Base-by-base conservation (phyloP, 495 filamentous ascomycete species). In the Penicillium cosmopolitanum region DNA sequence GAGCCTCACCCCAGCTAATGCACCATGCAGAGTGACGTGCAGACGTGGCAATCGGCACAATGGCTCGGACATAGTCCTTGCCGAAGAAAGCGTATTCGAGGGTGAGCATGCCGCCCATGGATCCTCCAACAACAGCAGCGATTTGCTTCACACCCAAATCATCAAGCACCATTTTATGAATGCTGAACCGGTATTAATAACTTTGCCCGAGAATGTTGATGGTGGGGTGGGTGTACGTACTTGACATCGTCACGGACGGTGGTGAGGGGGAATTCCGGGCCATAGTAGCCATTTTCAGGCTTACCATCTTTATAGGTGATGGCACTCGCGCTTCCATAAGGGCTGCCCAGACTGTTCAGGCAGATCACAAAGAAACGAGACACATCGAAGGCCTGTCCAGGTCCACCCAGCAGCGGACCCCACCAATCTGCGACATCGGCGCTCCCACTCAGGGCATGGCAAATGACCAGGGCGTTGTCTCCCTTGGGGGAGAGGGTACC, bases 341-440 rank as follows among this genome's bases (percentile, higher is more conserved):
- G 95, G 72, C 93, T 97, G 21, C 95, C 95, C 64, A 98, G 73
- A 75, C 93, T 96, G 79, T 98, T 98, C 74, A 97, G 84, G 75
- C 95, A 98, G 46, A 97, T 82, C 56, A 98, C 82, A 74, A 94
- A 98, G 81, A 98, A 98, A 35, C 91, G 85, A 12, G 91, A 90
- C 12, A 87, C 85, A 73, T 98, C 95, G 67, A 98, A 98, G 2
- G 93, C 94, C 65, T 90, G 89, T 34, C 94, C 93, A 51, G 89
- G 84, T 9, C 93, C 91, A 28, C 93, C 93, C 9, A 98, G 85
- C 19, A 98, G 82, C 16, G 95, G 95, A 7, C 95, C 95, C 95
- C 95, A 98, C 95, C 95, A 98, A 77, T 98, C 95, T 58, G 86
- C 84, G 28, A 97, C 95, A 78, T 98, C 95, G 55, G 95, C 92